Evolutionary conservation across 2,329 filamentous ascomycete genomes (phyloP), one percentile per base, ranked within the genome.

Genomic region (Thielaviopsis cerberus): DNA sequence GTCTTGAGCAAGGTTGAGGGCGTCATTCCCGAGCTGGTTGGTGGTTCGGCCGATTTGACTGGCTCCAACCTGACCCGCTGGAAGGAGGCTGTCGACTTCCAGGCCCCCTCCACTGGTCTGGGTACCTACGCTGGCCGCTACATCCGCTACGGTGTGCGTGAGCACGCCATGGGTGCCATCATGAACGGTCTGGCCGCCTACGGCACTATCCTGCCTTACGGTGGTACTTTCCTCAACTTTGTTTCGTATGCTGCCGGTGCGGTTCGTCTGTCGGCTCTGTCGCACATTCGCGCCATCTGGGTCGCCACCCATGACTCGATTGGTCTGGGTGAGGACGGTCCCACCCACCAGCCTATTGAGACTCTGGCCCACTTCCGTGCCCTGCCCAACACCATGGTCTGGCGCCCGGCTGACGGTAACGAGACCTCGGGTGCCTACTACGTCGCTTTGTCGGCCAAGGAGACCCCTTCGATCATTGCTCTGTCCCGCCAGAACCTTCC

Each of bases 281-380:
- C 90, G 53, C 90, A 87, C 73, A 80, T 90, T 71, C 91, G 91
- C 67, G 79, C 82, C 70, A 90, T 98, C 77, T 94, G 92, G 84
- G 81, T 97, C 66, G 91, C 92, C 68, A 97, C 91, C 66, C 91
- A 97, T 81, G 91, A 97, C 80, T 96, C 91, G 64, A 98, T 98
- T 67, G 92, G 92, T 78, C 88, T 97, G 65, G 92, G 92, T 74
- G 92, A 98, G 77, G 92, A 98, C 69, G 92, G 92, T 63, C 91
- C 92, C 65, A 98, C 92, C 59, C 92, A 98, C 77, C 92, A 98
- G 81, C 92, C 92, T 72, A 95, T 98, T 66, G 92, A 98, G 83
- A 95, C 89, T 51, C 83, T 97, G 63, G 86, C 90, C 61, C 92
- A 97, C 76, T 97, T 97, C 88, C 91, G 92, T 72, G 92, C 92